Evolutionary conservation across 495 filamentous ascomycete genomes (phyloP).

Genomic region (Zalerion maritima): DNA sequence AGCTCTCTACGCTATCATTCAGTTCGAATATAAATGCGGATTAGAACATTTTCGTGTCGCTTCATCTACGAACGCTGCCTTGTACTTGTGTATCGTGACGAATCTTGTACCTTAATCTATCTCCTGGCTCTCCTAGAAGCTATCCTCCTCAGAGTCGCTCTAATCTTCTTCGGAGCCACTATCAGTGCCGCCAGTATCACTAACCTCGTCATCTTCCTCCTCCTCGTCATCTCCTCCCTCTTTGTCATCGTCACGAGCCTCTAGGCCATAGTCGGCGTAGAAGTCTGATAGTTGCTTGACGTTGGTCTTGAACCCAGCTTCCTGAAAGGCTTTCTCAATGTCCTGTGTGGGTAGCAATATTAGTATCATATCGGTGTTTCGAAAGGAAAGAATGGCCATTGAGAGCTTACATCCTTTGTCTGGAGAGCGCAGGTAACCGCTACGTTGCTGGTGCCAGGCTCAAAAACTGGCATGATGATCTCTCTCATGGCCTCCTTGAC

Average conservation of each 20-base stretch:
- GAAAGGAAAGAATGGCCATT: constrained; percentile 4
- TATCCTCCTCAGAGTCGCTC: constrained; percentile 13
- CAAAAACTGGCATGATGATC: constrained; percentile 65
- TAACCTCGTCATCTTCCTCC: constrained; percentile 38
- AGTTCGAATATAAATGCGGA: too few species aligned
- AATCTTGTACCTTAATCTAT: background rate
- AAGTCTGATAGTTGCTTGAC: constrained; percentile 65
- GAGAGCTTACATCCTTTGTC: constrained; percentile 58
- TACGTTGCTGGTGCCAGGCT: constrained; percentile 60
- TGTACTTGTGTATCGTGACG: background rate
- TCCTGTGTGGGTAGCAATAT: constrained; percentile 33
- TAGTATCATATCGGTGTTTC: constrained; percentile 6
- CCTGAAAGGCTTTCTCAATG: constrained; percentile 54
- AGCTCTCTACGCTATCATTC: too few species aligned
- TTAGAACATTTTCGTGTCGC: background rate
- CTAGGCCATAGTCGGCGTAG: constrained; percentile 82
- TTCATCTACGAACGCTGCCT: background rate
- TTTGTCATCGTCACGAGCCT: constrained; percentile 50
- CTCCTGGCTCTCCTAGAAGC: background rate
- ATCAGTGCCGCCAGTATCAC: constrained; percentile 15
- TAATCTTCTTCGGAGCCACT: constrained; percentile 31
- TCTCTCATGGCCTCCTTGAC: constrained; percentile 61
- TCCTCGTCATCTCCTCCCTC: constrained; percentile 52
- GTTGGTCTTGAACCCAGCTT: constrained; percentile 62
- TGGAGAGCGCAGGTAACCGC: constrained; percentile 79